Evolutionary conservation across 495 filamentous ascomycete species (phyloP).

Genomic region (Penicillium alfredii): DNA sequence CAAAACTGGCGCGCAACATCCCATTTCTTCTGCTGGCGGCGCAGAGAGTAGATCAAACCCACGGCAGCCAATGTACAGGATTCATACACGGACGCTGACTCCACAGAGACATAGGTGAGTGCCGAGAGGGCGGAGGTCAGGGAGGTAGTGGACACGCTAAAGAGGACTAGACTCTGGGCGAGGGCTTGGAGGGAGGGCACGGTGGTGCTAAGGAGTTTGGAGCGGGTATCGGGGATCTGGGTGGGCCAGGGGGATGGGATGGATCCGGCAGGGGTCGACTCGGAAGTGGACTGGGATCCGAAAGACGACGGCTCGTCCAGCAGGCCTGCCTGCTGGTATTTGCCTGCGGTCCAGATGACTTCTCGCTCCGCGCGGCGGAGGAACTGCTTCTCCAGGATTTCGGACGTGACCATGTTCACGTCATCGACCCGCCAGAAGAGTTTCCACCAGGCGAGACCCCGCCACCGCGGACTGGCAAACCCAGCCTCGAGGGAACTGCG

Average conservation of each 20-base stretch:
- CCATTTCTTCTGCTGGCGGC: slow-evolving; percentile 75
- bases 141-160: slow-evolving; percentile 62
- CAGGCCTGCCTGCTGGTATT: slow-evolving; percentile 65
- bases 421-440: slow-evolving; percentile 93
- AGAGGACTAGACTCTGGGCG: slow-evolving; percentile 70
- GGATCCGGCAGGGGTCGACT: slow-evolving; percentile 10
- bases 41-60: slow-evolving; percentile 65
- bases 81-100: slow-evolving; percentile 58
- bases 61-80: slow-evolving; percentile 73
- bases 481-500: slow-evolving; percentile 68
- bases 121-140: slow-evolving; percentile 58
- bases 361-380: slow-evolving; percentile 67
- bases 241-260: slow-evolving; percentile 31
- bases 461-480: slow-evolving; percentile 66
- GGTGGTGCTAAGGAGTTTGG: slow-evolving; percentile 50
- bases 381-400: slow-evolving; percentile 69
- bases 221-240: slow-evolving; percentile 46
- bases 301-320: slow-evolving; percentile 19
- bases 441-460: slow-evolving; percentile 83
- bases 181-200: slow-evolving; percentile 73
- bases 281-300: slow-evolving; percentile 8
- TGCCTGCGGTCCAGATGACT: slow-evolving; percentile 74
- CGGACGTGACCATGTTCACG: slow-evolving; percentile 70
- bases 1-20: slow-evolving; percentile 62
- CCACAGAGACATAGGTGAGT: slow-evolving; percentile 60